Evolutionary conservation across 805 yeast species (phyloP).

Genomic region (Spathaspora gorwiae): DNA sequence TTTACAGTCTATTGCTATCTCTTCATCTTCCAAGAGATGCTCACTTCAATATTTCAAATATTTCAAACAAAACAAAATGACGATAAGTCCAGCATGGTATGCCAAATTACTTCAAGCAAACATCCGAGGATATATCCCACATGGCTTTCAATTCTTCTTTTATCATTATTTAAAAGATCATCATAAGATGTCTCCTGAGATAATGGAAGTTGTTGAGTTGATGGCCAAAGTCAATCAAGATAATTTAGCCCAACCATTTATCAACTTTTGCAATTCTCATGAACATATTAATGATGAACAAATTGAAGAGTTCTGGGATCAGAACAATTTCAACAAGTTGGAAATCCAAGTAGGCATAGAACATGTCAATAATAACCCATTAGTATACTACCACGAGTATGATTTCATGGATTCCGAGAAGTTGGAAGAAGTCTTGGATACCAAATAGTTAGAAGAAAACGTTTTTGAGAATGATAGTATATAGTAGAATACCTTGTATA

Average conservation of each 20-base stretch:
- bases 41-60: conserved; percentile 20
- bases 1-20: conserved; percentile 20
- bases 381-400: no score
- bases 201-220: not conserved
- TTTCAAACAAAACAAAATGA: conserved; percentile 9
- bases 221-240: not conserved
- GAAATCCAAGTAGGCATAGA: not conserved
- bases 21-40: conserved; percentile 23
- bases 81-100: conserved; percentile 16
- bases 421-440: no score
- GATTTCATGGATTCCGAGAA: no score
- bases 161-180: conserved; percentile 16
- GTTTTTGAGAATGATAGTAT: no score
- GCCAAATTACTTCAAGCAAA: conserved; percentile 19
- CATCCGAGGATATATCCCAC: conserved; percentile 19
- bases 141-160: conserved; percentile 19
- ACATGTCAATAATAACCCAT: no score
- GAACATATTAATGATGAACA: not conserved
- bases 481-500: no score
- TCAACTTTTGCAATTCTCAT: not conserved
- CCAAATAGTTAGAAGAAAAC: no score
- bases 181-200: not conserved
- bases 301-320: conserved; percentile 13
- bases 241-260: not conserved
- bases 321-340: conserved; percentile 6